phyloP scores from a whole-genome alignment of 306 rosid species.

The Rubus idaeus region DNA sequence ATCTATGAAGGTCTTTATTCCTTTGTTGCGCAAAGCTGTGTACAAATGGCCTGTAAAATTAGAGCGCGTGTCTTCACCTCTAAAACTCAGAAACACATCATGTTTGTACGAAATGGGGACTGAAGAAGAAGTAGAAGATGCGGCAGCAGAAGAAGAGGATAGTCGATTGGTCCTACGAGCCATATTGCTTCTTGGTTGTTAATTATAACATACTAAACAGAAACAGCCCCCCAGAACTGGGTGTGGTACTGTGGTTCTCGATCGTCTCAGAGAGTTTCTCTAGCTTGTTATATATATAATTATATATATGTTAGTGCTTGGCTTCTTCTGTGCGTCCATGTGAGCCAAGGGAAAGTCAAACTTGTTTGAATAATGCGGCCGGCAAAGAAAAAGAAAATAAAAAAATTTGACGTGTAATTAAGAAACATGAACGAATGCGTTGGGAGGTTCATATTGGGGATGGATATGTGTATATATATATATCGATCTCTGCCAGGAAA shows the following conservation, averaged over 20 bases:
- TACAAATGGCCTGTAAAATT: neutral
- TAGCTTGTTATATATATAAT: neutral
- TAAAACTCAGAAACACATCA: neutral
- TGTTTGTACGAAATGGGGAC: neutral
- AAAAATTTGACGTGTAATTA: too few species aligned
- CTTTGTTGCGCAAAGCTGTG: conserved; percentile 5
- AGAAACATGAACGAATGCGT: too few species aligned
- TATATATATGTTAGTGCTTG: too few species aligned
- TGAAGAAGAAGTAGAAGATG: neutral
- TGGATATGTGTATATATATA: too few species aligned
- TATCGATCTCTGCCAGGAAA: too few species aligned
- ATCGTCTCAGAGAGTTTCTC: neutral
- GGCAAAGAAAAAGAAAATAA: too few species aligned
- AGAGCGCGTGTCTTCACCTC: neutral
- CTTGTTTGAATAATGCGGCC: too few species aligned
- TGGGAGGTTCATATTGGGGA: too few species aligned
- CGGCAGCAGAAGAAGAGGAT: neutral
- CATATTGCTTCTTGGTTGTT: neutral
- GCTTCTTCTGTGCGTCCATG: too few species aligned
- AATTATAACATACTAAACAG: neutral
- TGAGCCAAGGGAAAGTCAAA: too few species aligned
- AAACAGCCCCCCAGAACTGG: neutral
- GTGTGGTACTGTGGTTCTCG: too few species aligned
- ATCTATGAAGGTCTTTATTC: neutral
- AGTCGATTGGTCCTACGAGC: neutral